Evolutionary conservation across 768 basidiomycete species (phyloP).

Genomic region (Auriscalpium vulgare): DNA sequence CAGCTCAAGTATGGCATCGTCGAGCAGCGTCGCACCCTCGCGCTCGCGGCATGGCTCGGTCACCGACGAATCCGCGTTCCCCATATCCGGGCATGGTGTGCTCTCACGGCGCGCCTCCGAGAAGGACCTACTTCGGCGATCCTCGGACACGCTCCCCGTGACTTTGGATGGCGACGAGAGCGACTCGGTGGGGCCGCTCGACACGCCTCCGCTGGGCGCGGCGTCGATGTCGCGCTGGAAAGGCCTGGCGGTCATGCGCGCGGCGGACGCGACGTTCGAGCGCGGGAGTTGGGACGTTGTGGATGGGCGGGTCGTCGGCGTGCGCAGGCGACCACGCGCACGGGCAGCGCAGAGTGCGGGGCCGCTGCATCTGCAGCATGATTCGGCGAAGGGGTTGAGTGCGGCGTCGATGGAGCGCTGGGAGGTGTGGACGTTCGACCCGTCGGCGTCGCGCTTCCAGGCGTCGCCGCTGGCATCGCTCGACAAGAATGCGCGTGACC

Average conservation of each 20-base stretch:
- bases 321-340: constrained; percentile 55
- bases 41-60: constrained; percentile 42
- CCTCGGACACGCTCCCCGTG: constrained; percentile 37
- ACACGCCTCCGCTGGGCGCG: constrained; percentile 3
- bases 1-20: constrained; percentile 47
- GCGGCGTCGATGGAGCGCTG: constrained; percentile 65
- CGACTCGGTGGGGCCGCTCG: constrained; percentile 13
- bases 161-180: constrained; percentile 35
- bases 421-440: constrained; percentile 79
- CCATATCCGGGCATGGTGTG: constrained; percentile 73
- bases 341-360: neutral
- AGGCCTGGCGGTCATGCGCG: constrained; percentile 44
- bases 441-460: constrained; percentile 36
- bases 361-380: constrained; percentile 20
- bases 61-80: constrained; percentile 52
- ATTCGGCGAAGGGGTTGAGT: constrained; percentile 41
- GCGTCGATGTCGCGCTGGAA: constrained; percentile 40
- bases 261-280: constrained; percentile 55
- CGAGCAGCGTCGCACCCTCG: constrained; percentile 33
- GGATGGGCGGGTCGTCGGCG: constrained; percentile 51
- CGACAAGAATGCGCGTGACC: constrained; percentile 9
- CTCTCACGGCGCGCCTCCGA: constrained; percentile 69
- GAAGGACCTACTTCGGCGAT: constrained; percentile 49
- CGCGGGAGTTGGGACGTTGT: constrained; percentile 73
- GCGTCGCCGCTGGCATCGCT: constrained; percentile 46